phyloP scores from a whole-genome alignment of 208 protist genomes.

The Sergeia podlipaevii region DNA sequence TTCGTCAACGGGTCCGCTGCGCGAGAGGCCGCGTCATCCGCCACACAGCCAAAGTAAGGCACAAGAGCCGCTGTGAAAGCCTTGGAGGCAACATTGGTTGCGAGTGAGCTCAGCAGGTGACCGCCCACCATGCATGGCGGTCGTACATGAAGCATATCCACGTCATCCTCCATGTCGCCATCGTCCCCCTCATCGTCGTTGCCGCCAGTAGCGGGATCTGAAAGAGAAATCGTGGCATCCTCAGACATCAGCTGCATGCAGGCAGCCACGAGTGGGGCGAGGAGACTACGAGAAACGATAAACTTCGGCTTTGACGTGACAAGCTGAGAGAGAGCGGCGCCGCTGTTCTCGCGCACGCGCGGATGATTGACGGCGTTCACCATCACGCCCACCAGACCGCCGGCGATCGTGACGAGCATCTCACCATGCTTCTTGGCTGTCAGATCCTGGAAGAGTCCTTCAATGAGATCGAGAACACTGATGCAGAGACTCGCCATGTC shows the following conservation, averaged over 20 bases:
- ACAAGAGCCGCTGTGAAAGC: constrained; percentile 52
- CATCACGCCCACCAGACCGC: constrained; percentile 33
- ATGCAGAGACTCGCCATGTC: constrained; percentile 49
- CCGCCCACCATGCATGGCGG: constrained; percentile 64
- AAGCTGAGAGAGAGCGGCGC: constrained; percentile 43
- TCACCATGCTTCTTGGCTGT: constrained; percentile 43
- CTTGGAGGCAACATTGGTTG: constrained; percentile 45
- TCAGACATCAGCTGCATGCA: constrained; percentile 71
- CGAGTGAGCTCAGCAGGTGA: constrained; percentile 57
- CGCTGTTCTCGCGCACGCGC: constrained; percentile 53
- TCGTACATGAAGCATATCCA: constrained; percentile 55
- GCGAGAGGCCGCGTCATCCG: constrained; percentile 24
- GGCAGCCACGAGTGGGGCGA: constrained; percentile 51
- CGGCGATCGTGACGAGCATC: constrained; percentile 25
- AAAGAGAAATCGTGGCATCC: constrained; percentile 61
- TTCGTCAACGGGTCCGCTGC: constrained; percentile 26
- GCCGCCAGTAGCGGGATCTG: constrained; percentile 27
- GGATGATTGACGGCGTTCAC: constrained; percentile 20
- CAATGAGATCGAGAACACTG: constrained; percentile 62
- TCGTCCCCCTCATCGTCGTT: constrained; percentile 26
- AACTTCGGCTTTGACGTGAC: constrained; percentile 60
- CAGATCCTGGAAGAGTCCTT: constrained; percentile 45
- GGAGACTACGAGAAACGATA: constrained; percentile 35
- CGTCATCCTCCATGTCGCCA: constrained; percentile 28
- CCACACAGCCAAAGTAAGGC: constrained; percentile 42